A percentile compares a stretch with the other conserved stretches of the same genome.
phyloP scores from a whole-genome alignment of 2,329 filamentous ascomycete genomes.

The Aureobasidium pullulans region DNA sequence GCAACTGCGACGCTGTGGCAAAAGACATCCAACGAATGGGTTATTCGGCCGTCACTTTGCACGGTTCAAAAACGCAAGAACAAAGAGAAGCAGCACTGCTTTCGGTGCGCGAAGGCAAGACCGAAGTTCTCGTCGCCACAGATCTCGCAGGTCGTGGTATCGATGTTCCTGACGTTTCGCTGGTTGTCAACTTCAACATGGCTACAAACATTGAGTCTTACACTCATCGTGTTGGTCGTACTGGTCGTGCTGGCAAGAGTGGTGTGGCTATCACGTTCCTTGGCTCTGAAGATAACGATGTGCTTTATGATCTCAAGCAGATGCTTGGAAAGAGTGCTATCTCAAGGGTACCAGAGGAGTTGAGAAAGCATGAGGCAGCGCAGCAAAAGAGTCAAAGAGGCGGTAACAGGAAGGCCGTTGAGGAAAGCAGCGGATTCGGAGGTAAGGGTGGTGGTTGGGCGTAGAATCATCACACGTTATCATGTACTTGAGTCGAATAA shows the following conservation, averaged over 20 bases:
- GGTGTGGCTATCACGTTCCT: conserved; percentile 96
- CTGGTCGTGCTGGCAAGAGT: conserved; percentile 92
- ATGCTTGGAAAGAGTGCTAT: conserved; percentile 89
- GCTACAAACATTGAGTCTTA: conserved; percentile 86
- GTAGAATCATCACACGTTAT: not conserved
- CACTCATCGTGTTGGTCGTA: conserved; percentile 93
- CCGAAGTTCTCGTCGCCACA: conserved; percentile 87
- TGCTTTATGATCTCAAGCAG: conserved; percentile 86
- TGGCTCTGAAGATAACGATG: conserved; percentile 80
- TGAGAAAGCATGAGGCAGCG: conserved; percentile 83
- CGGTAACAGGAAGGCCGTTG: conserved; percentile 23
- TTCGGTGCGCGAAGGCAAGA: conserved; percentile 71
- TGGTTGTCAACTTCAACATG: conserved; percentile 99
- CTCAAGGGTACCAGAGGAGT: conserved; percentile 82
- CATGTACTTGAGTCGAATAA: too few relatives aligned
- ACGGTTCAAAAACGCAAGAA: conserved; percentile 95
- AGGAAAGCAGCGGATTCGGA: conserved; percentile 29
- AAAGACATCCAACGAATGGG: conserved; percentile 92
- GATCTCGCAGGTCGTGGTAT: conserved; percentile 96
- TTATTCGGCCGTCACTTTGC: conserved; percentile 80
- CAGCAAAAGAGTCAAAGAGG: conserved; percentile 69
- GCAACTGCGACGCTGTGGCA: conserved; percentile 92
- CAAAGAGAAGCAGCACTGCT: conserved; percentile 89
- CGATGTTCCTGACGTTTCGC: conserved; percentile 85
- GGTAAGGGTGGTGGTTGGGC: conserved; percentile 29